Evolutionary conservation across 176 grass and related monocot species (phyloP).

Genomic region (Triticum timopheevii): DNA sequence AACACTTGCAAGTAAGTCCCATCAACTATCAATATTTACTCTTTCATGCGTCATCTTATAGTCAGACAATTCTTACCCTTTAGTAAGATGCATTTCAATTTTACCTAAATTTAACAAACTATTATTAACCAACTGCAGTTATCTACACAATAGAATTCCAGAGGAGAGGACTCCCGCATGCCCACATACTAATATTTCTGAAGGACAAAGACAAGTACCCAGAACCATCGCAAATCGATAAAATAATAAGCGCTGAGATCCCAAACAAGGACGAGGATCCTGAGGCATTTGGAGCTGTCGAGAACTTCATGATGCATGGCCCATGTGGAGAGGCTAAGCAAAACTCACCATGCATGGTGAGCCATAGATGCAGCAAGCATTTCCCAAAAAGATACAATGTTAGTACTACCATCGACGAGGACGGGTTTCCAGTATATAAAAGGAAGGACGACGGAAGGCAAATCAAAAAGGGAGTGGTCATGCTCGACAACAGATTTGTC

Average conservation of each 20-base stretch:
- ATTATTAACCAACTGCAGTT: neutral
- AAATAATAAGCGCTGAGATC: neutral
- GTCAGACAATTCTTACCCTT: too few relatives aligned
- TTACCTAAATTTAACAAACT: neutral
- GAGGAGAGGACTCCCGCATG: neutral
- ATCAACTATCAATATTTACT: neutral
- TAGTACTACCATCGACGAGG: neutral
- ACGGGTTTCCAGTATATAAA: too few relatives aligned
- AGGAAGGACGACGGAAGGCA: neutral
- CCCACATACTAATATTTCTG: neutral
- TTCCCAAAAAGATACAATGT: neutral
- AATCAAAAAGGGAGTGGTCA: neutral
- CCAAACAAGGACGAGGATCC: neutral
- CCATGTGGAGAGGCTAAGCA: neutral
- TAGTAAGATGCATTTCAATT: neutral
- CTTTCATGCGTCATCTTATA: neutral
- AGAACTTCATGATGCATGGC: conserved; percentile 18
- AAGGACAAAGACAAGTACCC: neutral
- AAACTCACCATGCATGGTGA: conserved; percentile 13
- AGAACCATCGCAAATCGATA: neutral
- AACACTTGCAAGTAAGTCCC: neutral
- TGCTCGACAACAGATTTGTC: neutral
- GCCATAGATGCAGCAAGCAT: neutral
- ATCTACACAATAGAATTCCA: neutral
- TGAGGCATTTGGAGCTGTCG: neutral